Base-by-base conservation (phyloP, 805 yeast species). In the Lipomyces yamanashiensis region DNA sequence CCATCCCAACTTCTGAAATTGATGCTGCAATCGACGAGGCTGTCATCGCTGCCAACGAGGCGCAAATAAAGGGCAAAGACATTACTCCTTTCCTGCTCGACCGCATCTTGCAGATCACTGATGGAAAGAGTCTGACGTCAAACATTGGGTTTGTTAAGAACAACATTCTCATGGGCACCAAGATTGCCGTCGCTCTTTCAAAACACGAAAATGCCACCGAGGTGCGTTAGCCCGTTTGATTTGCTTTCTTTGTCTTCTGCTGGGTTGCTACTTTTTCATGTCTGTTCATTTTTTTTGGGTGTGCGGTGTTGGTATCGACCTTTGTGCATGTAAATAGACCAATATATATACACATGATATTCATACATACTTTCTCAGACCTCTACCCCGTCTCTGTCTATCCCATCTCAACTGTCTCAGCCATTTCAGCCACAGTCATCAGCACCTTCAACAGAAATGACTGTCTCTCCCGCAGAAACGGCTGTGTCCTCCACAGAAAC, bases 121-220 rank as follows among this genome's bases (percentile, higher is more conserved):
- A 82, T 19, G 97, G 96, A 2, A 77, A 77, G 52, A 86, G 92
- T 45, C 87, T 90, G 17, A 79, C 80, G 58, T 85, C 90, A 48
- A 91, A 91, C 75, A 79, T 88, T 59, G 85, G 84, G 59, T 88
- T 92, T 73, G 96, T 91, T 3, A 78, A 85, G 69, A 87, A 90
- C 71, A 91, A 91, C 72, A 95, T 93, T 1, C 77, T 72, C 45
- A 76, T 85, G 44, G 96, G 90, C 0, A 78, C 93, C 1, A 74
- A 81, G 60, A 87, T 91, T 28, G 92, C 96, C 2, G 76, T 72
- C 21, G 84, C 82, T 52, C 75, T 88, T 48, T 70, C 81, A 21
- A 55, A 67, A 9, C 23, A 37, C 21, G 55, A 53, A 34, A 81
- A 51, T 28, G 79, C 81, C 72, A 81, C 49, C 21, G 80, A 82